phyloP scores from a whole-genome alignment of 805 yeast genomes.

The Wickerhamiella musiphila region DNA sequence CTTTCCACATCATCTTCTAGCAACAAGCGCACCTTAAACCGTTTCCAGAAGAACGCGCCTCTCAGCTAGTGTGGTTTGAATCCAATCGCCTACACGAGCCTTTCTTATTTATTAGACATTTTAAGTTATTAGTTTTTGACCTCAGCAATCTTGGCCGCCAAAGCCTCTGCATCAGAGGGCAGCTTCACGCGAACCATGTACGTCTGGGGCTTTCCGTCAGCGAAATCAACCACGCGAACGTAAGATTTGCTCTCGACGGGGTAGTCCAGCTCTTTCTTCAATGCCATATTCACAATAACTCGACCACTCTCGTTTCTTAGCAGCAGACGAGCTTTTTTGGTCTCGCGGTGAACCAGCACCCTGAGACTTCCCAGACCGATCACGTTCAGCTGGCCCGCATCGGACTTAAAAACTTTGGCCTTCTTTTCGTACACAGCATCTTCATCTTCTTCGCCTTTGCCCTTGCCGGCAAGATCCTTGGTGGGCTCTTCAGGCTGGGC shows the following conservation, averaged over 20 bases:
- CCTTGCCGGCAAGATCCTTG: constrained; percentile 33
- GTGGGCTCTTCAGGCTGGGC: constrained; percentile 29
- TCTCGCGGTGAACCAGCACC: constrained; percentile 41
- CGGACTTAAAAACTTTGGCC: constrained; percentile 51
- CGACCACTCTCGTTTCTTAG: constrained; percentile 77
- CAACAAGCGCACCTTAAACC: too few species aligned
- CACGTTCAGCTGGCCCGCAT: constrained; percentile 26
- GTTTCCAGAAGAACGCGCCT: too few species aligned
- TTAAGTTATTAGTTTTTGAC: constrained; percentile 8
- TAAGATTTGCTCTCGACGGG: constrained; percentile 43
- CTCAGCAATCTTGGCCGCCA: constrained; percentile 24
- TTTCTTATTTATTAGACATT: background rate
- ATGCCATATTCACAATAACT: constrained; percentile 50
- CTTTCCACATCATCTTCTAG: too few species aligned
- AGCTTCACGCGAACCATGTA: constrained; percentile 66
- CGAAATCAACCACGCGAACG: constrained; percentile 49
- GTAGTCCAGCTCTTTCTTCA: constrained; percentile 43
- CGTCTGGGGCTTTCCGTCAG: constrained; percentile 41
- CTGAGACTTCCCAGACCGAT: constrained; percentile 72
- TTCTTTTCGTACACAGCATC: constrained; percentile 42
- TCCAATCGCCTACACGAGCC: too few species aligned
- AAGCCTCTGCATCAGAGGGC: constrained; percentile 42
- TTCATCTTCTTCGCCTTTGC: constrained; percentile 81
- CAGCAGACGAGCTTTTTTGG: constrained; percentile 49
- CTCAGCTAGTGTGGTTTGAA: too few species aligned